Conservation (phyloP, 2,329 filamentous ascomycete species). For the Nectriaceae sp. region DNA sequence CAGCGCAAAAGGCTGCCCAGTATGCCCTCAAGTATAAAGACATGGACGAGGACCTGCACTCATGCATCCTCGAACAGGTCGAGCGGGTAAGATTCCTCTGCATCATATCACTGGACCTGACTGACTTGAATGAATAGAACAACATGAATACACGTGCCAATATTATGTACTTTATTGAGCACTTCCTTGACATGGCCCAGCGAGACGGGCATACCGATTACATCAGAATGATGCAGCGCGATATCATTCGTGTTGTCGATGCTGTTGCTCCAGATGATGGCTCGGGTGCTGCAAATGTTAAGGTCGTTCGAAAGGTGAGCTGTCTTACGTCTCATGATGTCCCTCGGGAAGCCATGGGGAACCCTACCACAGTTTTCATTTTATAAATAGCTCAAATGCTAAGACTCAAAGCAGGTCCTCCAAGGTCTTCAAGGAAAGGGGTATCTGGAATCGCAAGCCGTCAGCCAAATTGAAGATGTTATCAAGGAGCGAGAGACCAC, state of each 20-base stretch:
- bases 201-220: conserved; percentile 79
- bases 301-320: conserved; percentile 80
- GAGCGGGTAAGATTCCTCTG: conserved; percentile 61
- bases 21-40: conserved; percentile 94
- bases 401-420: conserved; percentile 54
- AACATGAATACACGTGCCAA: conserved; percentile 97
- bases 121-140: conserved; percentile 53
- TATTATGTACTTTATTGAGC: conserved; percentile 99
- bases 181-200: conserved; percentile 83
- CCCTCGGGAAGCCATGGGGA: not conserved
- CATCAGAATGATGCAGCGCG: conserved; percentile 90
- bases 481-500: conserved; percentile 76
- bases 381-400: conserved; percentile 11
- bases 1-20: conserved; percentile 87
- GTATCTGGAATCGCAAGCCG: conserved; percentile 73
- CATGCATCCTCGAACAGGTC: conserved; percentile 93
- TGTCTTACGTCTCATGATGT: conserved; percentile 2
- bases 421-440: conserved; percentile 68
- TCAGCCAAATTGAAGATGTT: conserved; percentile 78
- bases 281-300: conserved; percentile 88
- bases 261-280: conserved; percentile 86
- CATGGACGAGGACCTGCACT: conserved; percentile 96
- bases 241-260: conserved; percentile 89
- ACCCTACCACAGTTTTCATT: conserved; percentile 1
- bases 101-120: conserved; percentile 9